These are phyloP conservation scores for Paecilomyces dactylethromorphus DNA, from an alignment of 2,329 filamentous ascomycete genomes.

Conservation along the genomic window DNA sequence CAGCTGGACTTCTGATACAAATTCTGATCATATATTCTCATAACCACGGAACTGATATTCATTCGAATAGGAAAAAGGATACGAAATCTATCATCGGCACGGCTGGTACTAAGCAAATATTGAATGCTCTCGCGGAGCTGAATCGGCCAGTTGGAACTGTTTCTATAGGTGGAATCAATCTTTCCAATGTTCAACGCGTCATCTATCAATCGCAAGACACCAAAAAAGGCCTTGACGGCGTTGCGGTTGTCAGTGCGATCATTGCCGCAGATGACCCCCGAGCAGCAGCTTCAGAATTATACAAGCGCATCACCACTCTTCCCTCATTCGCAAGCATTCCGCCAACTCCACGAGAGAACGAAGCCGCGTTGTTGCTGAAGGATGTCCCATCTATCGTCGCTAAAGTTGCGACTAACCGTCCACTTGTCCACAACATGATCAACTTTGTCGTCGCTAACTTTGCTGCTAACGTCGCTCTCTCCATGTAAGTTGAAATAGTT, in stretches of 20 bases:
- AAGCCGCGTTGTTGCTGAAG: conserved; percentile 22
- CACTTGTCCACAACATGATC: conserved; percentile 93
- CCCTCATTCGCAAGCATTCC: conserved; percentile 26
- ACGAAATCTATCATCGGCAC: conserved; percentile 76
- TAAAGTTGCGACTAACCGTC: conserved; percentile 56
- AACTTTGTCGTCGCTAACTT: conserved; percentile 95
- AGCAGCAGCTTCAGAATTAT: conserved; percentile 55
- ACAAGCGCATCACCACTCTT: conserved; percentile 45
- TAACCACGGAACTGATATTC: too few species aligned
- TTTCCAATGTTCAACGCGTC: conserved; percentile 66
- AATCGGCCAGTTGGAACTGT: conserved; percentile 48
- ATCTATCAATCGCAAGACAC: conserved; percentile 59
- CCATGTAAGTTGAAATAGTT: conserved; percentile 43
- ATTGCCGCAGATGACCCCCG: conserved; percentile 65
- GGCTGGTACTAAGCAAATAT: conserved; percentile 61
- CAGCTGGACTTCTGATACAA: not conserved
- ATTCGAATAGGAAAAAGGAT: conserved; percentile 64
- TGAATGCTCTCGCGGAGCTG: conserved; percentile 51
- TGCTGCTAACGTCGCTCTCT: conserved; percentile 81
- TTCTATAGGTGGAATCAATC: conserved; percentile 84
- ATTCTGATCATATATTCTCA: not conserved
- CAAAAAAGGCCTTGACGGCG: conserved; percentile 63
- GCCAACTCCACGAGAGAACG: conserved; percentile 18
- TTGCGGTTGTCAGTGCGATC: conserved; percentile 86
- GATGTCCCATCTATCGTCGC: conserved; percentile 47